A percentile compares a stretch with the other conserved stretches of the same genome.
Conservation (phyloP, 2,329 filamentous ascomycete genomes). For the Fusarium graminum region DNA sequence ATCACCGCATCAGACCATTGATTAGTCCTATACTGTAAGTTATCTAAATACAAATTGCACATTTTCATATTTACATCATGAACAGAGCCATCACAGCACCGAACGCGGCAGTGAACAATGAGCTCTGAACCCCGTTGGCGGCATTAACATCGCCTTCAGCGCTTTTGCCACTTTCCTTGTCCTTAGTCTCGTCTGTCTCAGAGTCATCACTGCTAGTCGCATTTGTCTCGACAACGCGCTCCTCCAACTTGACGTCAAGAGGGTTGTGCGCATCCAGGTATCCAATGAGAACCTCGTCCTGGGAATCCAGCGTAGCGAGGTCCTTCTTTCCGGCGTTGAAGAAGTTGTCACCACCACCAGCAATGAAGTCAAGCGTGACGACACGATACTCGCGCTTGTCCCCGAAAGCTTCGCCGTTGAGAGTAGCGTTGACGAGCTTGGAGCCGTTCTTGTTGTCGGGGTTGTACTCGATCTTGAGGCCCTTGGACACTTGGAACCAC, state of each 20-base stretch:
- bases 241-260: slow-evolving; percentile 63
- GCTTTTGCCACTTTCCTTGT: slow-evolving; percentile 9
- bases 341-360: slow-evolving; percentile 73
- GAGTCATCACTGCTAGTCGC: slow-evolving; percentile 22
- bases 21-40: slow-evolving; percentile 19
- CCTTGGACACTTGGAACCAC: slow-evolving; percentile 71
- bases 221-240: slow-evolving; percentile 49
- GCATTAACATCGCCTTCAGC: slow-evolving; percentile 15
- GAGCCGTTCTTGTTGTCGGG: slow-evolving; percentile 62
- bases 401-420: slow-evolving; percentile 64
- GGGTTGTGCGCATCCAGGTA: slow-evolving; percentile 65
- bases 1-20: neutral
- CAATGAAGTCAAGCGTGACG: slow-evolving; percentile 73
- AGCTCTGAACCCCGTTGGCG: slow-evolving; percentile 17
- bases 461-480: slow-evolving; percentile 70
- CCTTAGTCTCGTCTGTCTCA: slow-evolving; percentile 27
- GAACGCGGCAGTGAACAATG: slow-evolving; percentile 25
- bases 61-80: slow-evolving; percentile 38
- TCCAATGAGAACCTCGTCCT: slow-evolving; percentile 65
- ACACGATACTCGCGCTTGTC: slow-evolving; percentile 64
- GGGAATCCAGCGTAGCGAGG: slow-evolving; percentile 63
- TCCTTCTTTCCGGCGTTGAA: slow-evolving; percentile 54
- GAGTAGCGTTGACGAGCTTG: slow-evolving; percentile 65
- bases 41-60: slow-evolving; percentile 8
- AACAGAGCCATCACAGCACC: slow-evolving; percentile 32